phyloP scores from a whole-genome alignment of 768 basidiomycete species.

The Mycena capillaripes region DNA sequence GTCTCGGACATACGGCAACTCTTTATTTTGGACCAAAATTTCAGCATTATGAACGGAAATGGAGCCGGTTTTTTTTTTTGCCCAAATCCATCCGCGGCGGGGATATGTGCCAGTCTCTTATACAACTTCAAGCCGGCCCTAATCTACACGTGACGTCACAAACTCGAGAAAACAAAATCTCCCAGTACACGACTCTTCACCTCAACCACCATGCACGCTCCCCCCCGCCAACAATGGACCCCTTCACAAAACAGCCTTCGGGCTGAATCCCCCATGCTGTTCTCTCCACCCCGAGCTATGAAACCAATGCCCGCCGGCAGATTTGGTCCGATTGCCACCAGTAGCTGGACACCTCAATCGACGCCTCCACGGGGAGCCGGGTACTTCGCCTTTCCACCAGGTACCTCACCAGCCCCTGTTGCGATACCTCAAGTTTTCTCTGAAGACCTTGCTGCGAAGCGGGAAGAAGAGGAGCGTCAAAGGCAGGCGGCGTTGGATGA shows the following conservation, averaged over 20 bases:
- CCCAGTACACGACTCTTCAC: background rate
- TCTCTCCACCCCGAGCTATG: slow-evolving; percentile 17
- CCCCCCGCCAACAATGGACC: slow-evolving; percentile 9
- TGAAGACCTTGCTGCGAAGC: slow-evolving; percentile 5
- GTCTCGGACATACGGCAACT: too few relatives aligned
- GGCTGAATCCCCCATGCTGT: slow-evolving; percentile 1
- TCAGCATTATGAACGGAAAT: too few relatives aligned
- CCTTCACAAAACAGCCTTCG: background rate
- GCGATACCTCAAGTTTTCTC: background rate
- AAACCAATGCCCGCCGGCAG: slow-evolving; percentile 28
- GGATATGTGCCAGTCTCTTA: too few relatives aligned
- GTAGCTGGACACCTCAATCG: background rate
- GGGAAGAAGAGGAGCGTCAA: slow-evolving; percentile 28
- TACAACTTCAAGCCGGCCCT: too few relatives aligned
- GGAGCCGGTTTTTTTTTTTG: too few relatives aligned
- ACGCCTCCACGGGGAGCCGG: slow-evolving; percentile 20
- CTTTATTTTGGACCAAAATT: too few relatives aligned
- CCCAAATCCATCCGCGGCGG: too few relatives aligned
- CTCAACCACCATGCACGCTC: slow-evolving; percentile 1
- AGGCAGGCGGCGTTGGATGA: slow-evolving; percentile 30
- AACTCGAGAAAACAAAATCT: background rate
- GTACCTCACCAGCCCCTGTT: background rate
- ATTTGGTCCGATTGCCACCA: slow-evolving; percentile 13
- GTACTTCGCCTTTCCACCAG: slow-evolving; percentile 36
- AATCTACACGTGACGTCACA: background rate